Evolutionary conservation across 2,329 filamentous ascomycete genomes (phyloP).

Genomic region (Pseudomassariella vexata): DNA sequence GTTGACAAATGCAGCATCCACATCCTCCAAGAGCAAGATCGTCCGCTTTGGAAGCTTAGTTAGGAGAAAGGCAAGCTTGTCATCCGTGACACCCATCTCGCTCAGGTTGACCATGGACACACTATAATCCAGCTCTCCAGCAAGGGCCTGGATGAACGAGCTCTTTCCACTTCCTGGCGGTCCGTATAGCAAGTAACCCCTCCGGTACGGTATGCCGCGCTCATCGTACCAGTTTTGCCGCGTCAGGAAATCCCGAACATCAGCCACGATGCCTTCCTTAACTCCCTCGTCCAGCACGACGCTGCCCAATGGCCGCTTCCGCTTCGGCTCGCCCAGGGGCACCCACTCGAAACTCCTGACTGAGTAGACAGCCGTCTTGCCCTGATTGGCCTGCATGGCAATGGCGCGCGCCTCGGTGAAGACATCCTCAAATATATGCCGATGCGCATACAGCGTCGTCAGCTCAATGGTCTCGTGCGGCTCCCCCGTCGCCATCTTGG

Average conservation of each 20-base stretch:
- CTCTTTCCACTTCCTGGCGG: slow-evolving; percentile 91
- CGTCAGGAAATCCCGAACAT: slow-evolving; percentile 75
- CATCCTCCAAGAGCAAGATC: slow-evolving; percentile 80
- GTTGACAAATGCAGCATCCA: slow-evolving; percentile 85
- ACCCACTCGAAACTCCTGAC: slow-evolving; percentile 81
- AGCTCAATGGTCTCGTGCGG: slow-evolving; percentile 93
- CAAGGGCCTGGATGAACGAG: slow-evolving; percentile 91
- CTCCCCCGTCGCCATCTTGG: slow-evolving; percentile 74
- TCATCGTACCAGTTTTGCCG: slow-evolving; percentile 86
- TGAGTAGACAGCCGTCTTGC: slow-evolving; percentile 89
- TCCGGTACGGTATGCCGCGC: slow-evolving; percentile 86
- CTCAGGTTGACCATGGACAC: slow-evolving; percentile 91
- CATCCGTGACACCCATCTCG: slow-evolving; percentile 84
- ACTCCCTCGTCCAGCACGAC: slow-evolving; percentile 87
- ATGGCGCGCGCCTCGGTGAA: slow-evolving; percentile 82
- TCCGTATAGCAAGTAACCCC: slow-evolving; percentile 84
- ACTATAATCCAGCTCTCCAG: slow-evolving; percentile 86
- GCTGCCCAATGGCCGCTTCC: slow-evolving; percentile 81
- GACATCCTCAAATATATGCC: slow-evolving; percentile 83
- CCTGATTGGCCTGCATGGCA: slow-evolving; percentile 74
- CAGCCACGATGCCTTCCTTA: slow-evolving; percentile 72
- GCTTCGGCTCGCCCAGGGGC: slow-evolving; percentile 74
- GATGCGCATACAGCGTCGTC: slow-evolving; percentile 84
- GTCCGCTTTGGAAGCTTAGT: slow-evolving; percentile 80
- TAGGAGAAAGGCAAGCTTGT: slow-evolving; percentile 78